Base-by-base conservation (phyloP, 140 eudicot genomes). In the Oenanthe javanica region DNA sequence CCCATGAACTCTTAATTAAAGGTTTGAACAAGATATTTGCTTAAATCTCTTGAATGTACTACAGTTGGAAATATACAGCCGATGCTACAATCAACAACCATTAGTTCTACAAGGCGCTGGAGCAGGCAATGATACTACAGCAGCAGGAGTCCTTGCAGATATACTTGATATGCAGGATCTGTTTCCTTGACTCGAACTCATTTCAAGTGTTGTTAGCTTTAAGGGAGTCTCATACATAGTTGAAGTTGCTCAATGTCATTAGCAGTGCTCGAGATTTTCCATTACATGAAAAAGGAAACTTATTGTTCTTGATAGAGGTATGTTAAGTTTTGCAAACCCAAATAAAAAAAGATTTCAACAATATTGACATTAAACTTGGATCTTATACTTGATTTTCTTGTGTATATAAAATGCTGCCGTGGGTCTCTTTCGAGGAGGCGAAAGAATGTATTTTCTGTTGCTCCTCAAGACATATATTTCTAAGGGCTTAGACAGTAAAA, bases 81-180 rank as follows among this genome's bases (percentile, higher is more conserved):
- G 97, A 9, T 94, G 98, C 80, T 94, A 94, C 36, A 81, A 76
- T 13, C 54, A 84, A 77, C 97, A 86, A 45, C 97, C 96, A 18
- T 86, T 94, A 88, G 97, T 94, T 75, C 89, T 94, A 74, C 98
- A 94, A 86, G 98, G 97, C 69, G 96, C 98, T 50, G 98, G 98
- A 80, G 97, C 98, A 23, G 98, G 98, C 77, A 90, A 92, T 73
- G 97, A 94, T 76, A 90, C 98, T 52, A 94, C 98, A 48, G 98
- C 98, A 7, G 91, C 95, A 66, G 97, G 98, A 61, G 97, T 94
- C 81, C 98, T 94, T 51, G 97, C 98, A 78, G 98, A 94, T 82
- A 92, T 94, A 78, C 91, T 94, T 70, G 98, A 92, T 85, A 84
- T 94, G 74, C 98, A 90, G 82, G 97, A 94, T 84, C 78, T 87